Base-by-base conservation (phyloP, 2,329 filamentous ascomycete species). In the Knufia petricola region DNA sequence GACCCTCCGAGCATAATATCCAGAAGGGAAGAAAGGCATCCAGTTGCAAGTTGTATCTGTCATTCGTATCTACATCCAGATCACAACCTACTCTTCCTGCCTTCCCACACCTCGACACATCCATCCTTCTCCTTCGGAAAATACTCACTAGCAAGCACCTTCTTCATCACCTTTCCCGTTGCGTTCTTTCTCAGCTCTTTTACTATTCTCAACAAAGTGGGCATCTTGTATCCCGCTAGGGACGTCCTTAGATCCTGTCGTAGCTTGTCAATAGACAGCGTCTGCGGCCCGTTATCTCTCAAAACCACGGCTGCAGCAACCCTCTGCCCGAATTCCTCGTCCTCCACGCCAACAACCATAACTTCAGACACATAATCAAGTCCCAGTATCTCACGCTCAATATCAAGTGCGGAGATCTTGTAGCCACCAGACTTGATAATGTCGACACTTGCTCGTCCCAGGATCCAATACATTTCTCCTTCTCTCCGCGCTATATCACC, bases 351-450 rank as follows among this genome's bases (percentile, higher is more conserved):
- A 1, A 74, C 68, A 1, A 73, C 67, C 64, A 71, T 70, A 8
- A 65, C 69, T 58, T 74, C 71, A 9, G 65, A 59, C 26, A 73
- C 61, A 45, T 72, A 69, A 2, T 63, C 62, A 39, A 73, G 56
- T 1, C 61, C 61, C 10, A 73, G 59, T 26, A 72, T 62, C 53
- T 74, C 68, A 6, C 69, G 61, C 57, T 74, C 71, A 40, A 74
- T 69, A 28, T 74, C 71, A 1, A 73, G 58, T 3, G 71, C 70
- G 1, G 66, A 70, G 41, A 73, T 69, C 58, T 74, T 74, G 55
- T 73, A 73, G 0, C 71, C 71, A 4, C 70, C 70, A 3, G 65
- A 67, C 53, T 74, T 74, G 55, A 75, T 69, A 23, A 74, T 71
- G 52, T 72, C 70, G 8, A 71, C 59, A 17, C 64, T 68, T 3